These are phyloP conservation scores for Lotus japonicus DNA, from an alignment of 306 rosid genomes.

Conservation along the genomic window DNA sequence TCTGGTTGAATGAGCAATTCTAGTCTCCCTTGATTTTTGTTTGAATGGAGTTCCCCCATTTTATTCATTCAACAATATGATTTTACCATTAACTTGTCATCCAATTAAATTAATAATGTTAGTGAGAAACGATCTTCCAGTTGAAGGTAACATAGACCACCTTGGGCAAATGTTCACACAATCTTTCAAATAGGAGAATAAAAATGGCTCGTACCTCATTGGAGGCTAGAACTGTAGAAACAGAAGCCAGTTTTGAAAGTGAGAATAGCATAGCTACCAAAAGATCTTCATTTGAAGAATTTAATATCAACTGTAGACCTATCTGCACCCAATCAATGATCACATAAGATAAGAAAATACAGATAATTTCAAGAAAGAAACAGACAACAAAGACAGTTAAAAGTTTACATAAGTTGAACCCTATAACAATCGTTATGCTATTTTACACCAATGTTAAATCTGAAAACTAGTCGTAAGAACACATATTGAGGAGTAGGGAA, in stretches of 20 bases:
- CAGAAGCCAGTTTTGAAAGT: constrained; percentile 59
- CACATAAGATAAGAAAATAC: background rate
- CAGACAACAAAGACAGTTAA: background rate
- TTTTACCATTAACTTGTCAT: no score
- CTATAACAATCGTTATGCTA: background rate
- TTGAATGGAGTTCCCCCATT: no score
- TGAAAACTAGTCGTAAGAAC: background rate
- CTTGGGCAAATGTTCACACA: background rate
- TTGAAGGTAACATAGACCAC: no score
- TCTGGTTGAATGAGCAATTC: no score
- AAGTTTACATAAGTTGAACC: background rate
- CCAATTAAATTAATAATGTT: no score
- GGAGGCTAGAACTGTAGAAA: constrained; percentile 38
- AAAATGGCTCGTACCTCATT: constrained; percentile 49
- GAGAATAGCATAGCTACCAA: constrained; percentile 60
- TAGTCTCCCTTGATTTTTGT: no score
- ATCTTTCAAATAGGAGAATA: background rate
- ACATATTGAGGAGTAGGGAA: background rate
- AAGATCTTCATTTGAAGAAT: constrained; percentile 45
- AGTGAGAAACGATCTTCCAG: no score
- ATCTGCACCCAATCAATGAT: constrained; percentile 38
- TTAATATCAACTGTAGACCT: constrained; percentile 46
- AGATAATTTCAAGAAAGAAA: background rate
- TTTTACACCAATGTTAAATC: background rate
- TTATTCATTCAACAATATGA: no score